phyloP scores from a whole-genome alignment of 106 monocot species.

The Dioscorea alata region DNA sequence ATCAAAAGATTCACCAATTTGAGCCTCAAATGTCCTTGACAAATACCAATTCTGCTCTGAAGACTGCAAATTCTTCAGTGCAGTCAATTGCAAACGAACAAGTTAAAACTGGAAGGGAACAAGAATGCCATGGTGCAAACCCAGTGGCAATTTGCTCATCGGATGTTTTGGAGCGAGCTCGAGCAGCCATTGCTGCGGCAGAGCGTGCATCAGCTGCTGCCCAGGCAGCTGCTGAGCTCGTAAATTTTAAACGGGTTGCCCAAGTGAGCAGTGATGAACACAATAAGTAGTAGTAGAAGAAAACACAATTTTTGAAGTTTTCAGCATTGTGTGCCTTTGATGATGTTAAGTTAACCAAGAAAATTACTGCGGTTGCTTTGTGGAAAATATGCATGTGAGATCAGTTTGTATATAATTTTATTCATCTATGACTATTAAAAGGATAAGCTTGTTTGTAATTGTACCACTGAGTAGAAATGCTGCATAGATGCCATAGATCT shows the following conservation, averaged over 20 bases:
- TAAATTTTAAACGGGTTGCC: conserved; percentile 21
- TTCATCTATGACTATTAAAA: no score
- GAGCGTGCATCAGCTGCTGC: conserved; percentile 73
- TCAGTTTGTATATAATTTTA: no score
- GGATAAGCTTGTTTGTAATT: no score
- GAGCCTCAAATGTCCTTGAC: not conserved
- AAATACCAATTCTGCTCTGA: not conserved
- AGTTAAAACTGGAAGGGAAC: conserved; percentile 8
- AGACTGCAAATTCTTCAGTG: not conserved
- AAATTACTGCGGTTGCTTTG: no score
- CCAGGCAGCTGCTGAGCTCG: conserved; percentile 63
- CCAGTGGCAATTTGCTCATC: conserved; percentile 14
- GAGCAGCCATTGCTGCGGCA: conserved; percentile 67
- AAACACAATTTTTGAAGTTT: no score
- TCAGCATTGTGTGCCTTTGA: no score
- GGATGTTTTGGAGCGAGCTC: conserved; percentile 73
- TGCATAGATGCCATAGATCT: no score
- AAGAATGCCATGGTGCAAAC: conserved; percentile 2
- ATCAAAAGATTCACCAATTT: conserved; percentile 2
- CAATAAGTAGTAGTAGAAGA: no score
- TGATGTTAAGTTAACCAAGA: no score
- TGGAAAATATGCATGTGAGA: no score
- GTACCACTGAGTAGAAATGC: no score
- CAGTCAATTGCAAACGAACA: not conserved
- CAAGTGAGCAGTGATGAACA: not conserved